A percentile compares a stretch with the other conserved stretches of the same genome.
These are phyloP conservation scores for Haematococcus lacustris DNA, from an alignment of 139 green algal genomes.

Conservation along the genomic window DNA sequence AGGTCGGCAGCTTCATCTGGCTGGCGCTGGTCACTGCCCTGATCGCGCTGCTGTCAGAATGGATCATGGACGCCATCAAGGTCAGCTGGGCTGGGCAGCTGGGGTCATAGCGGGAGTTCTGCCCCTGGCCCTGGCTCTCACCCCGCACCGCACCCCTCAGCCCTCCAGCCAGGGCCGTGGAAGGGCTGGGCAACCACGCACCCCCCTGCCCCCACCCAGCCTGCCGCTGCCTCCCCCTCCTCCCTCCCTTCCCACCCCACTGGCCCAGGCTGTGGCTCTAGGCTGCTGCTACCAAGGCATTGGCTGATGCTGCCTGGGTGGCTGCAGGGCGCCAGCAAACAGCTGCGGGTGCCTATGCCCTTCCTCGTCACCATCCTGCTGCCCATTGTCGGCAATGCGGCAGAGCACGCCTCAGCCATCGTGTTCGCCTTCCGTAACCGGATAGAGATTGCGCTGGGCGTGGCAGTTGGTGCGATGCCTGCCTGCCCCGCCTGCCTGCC, in stretches of 20 bases:
- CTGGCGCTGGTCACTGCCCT: constrained; percentile 57
- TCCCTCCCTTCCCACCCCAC: too few species aligned
- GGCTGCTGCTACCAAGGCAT: too few species aligned
- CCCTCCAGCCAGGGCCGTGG: too few species aligned
- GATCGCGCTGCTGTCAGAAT: constrained; percentile 67
- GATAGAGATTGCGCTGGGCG: constrained; percentile 82
- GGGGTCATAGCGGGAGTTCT: too few species aligned
- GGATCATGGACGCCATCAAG: constrained; percentile 38
- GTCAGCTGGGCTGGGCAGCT: too few species aligned
- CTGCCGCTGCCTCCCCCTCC: too few species aligned
- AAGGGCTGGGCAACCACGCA: not conserved
- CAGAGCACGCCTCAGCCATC: constrained; percentile 84
- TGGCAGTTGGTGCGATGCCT: constrained; percentile 33
- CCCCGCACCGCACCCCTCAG: too few species aligned
- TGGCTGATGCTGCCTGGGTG: too few species aligned
- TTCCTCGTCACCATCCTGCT: constrained; percentile 81
- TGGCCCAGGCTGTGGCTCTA: too few species aligned
- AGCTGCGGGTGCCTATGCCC: constrained; percentile 57
- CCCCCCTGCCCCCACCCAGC: too few species aligned
- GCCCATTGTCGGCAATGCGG: constrained; percentile 87
- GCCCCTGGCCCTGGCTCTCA: too few species aligned
- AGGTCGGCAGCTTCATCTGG: constrained; percentile 55
- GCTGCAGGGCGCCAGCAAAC: not conserved
- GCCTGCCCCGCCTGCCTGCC: too few species aligned
- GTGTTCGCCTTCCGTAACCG: constrained; percentile 83